These are phyloP conservation scores for Asterochloris sp. DNA, from an alignment of 139 green algal species.

Conservation along the genomic window DNA sequence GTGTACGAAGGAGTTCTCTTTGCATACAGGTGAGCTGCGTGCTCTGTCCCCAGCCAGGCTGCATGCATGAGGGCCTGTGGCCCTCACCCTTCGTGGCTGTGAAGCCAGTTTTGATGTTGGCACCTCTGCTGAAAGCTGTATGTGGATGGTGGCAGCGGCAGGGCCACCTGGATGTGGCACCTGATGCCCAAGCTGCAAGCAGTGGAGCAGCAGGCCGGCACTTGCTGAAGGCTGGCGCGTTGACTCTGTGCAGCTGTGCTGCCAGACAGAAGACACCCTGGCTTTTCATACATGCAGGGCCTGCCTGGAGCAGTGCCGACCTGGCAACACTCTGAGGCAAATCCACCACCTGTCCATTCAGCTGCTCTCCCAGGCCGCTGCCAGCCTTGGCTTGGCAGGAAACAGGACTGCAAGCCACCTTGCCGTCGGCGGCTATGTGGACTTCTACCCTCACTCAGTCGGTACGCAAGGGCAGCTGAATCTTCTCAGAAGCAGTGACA, in stretches of 20 bases:
- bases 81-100: not conserved
- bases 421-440: conserved; percentile 24
- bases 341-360: conserved; percentile 52
- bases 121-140: not conserved
- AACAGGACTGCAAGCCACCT: not conserved
- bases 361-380: conserved; percentile 42
- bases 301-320: conserved; percentile 47
- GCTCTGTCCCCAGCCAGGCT: not conserved
- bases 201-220: too few relatives aligned
- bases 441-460: conserved; percentile 75
- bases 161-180: too few relatives aligned
- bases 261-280: not conserved
- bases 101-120: not conserved
- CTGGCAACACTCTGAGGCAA: conserved; percentile 51
- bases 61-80: not conserved
- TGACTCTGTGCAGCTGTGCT: not conserved
- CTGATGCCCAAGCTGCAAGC: too few relatives aligned
- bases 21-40: conserved; percentile 39
- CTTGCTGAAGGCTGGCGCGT: too few relatives aligned
- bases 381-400: conserved; percentile 19
- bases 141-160: not conserved
- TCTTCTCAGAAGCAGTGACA: too few relatives aligned
- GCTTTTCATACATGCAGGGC: conserved; percentile 8
- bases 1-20: conserved; percentile 75
- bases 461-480: conserved; percentile 11